phyloP scores from a whole-genome alignment of 2,329 filamentous ascomycete genomes.

The Cadophora luteo-olivacea region DNA sequence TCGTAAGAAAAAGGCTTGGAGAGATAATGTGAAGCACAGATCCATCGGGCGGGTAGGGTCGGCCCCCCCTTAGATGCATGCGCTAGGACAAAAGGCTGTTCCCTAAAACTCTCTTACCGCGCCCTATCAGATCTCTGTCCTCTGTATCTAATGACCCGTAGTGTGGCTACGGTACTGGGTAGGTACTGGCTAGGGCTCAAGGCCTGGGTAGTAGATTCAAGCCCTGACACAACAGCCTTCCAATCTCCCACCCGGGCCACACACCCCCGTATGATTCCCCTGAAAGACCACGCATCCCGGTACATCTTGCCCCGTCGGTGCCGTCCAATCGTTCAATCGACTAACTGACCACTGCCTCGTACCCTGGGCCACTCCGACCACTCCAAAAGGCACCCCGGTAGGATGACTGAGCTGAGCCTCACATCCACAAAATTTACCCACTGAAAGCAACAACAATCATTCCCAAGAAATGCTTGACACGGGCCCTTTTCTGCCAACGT shows the following conservation, averaged over 20 bases:
- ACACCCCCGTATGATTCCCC: background rate
- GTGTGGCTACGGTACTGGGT: background rate
- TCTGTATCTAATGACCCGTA: background rate
- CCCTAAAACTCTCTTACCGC: background rate
- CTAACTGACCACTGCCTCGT: no score
- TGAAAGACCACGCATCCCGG: background rate
- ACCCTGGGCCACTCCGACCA: background rate
- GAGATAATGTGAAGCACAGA: background rate
- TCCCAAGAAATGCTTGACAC: background rate
- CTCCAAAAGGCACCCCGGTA: background rate
- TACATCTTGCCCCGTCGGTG: background rate
- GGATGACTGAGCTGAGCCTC: conserved; percentile 1
- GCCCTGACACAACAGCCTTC: background rate
- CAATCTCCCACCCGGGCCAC: background rate
- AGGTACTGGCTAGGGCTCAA: background rate
- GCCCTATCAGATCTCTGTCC: background rate
- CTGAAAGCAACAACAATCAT: background rate
- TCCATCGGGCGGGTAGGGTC: background rate
- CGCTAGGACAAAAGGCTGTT: background rate
- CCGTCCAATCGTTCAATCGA: background rate
- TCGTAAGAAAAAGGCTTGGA: background rate
- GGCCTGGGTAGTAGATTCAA: background rate
- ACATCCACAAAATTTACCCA: background rate
- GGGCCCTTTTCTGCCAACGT: background rate
- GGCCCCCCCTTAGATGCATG: background rate